phyloP scores from a whole-genome alignment of 208 protist genomes.

The Leptomonas pyrrhocoris region DNA sequence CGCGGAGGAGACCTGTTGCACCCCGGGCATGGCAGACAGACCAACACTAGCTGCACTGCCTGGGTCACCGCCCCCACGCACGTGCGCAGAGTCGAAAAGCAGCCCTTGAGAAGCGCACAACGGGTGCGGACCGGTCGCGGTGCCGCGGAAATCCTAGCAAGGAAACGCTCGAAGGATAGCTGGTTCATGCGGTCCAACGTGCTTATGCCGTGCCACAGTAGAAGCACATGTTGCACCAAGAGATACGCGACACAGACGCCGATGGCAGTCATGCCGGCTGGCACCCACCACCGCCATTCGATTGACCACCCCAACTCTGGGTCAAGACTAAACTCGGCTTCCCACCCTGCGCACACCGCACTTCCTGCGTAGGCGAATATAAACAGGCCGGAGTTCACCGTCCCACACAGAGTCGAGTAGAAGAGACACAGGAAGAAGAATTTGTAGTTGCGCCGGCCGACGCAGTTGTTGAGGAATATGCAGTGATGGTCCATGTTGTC shows the following conservation, averaged over 20 bases:
- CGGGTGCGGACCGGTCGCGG: neutral
- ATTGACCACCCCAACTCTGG: too few relatives aligned
- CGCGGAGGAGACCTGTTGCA: too few relatives aligned
- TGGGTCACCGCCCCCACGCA: neutral
- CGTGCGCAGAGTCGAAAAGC: neutral
- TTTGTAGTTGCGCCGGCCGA: constrained; percentile 88
- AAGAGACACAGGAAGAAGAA: constrained; percentile 79
- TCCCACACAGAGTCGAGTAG: constrained; percentile 47
- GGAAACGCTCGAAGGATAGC: constrained; percentile 26
- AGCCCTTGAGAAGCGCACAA: constrained; percentile 12
- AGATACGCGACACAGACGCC: constrained; percentile 31
- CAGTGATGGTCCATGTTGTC: constrained; percentile 92
- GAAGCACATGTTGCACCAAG: constrained; percentile 44
- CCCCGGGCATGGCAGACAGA: neutral
- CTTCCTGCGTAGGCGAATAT: constrained; percentile 15
- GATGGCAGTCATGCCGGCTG: constrained; percentile 34
- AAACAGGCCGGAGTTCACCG: constrained; percentile 33
- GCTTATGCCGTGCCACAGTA: constrained; percentile 48
- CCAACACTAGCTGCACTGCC: neutral
- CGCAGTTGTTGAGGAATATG: constrained; percentile 87
- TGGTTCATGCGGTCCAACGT: constrained; percentile 50
- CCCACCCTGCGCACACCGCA: constrained; percentile 15
- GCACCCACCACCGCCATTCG: constrained; percentile 41
- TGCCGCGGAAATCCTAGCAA: constrained; percentile 10
- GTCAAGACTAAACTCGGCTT: too few relatives aligned